Evolutionary conservation across 108 stramenopile species (phyloP), one percentile per base, ranked within the genome.

Genomic region (Nitzschia putrida): DNA sequence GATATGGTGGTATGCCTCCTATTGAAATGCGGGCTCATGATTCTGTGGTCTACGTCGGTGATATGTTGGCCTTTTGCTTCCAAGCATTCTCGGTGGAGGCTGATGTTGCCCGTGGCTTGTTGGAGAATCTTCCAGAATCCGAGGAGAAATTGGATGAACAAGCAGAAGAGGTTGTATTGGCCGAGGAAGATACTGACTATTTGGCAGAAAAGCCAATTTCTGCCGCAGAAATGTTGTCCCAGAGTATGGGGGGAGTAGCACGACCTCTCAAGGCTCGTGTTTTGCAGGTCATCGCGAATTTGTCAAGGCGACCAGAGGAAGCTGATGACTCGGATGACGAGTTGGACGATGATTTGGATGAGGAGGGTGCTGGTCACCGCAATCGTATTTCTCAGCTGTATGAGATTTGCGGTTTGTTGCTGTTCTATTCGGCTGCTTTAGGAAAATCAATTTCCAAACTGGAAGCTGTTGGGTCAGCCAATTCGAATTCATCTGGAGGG

Each of bases 51-150:
- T 95, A 92, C 64, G 85, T 88, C 20, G 90, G 87, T 4, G 94
- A 95, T 69, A 91, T 95, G 89, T 71, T 95, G 47, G 94, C 94
- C 14, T 95, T 90, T 85, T 81, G 80, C 20, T 92, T 92, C 70
- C 76, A 80, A 21, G 66, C 84, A 3, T 89, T 88, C 66, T 73
- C 83, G 21, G 88, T 90, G 24, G 94, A 95, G 73, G 86, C 85
- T 20, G 90, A 92, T 74, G 77, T 94, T 24, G 84, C 89, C 16
- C 63, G 69, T 52, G 83, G 80, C 6, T 53, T 93, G 66, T 61
- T 88, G 20, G 58, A 61, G 56, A 69, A 38, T 44, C 52, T 23
- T 41, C 57, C 44, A 13, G 57, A 61, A 69, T 22, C 38, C 21
- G 14, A 58, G 34, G 71, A 67, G 34, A 44, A 45, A 22, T 18